Conservation (phyloP, 371 early-diverging fungal species). For the Blyttiomyces sp. region DNA sequence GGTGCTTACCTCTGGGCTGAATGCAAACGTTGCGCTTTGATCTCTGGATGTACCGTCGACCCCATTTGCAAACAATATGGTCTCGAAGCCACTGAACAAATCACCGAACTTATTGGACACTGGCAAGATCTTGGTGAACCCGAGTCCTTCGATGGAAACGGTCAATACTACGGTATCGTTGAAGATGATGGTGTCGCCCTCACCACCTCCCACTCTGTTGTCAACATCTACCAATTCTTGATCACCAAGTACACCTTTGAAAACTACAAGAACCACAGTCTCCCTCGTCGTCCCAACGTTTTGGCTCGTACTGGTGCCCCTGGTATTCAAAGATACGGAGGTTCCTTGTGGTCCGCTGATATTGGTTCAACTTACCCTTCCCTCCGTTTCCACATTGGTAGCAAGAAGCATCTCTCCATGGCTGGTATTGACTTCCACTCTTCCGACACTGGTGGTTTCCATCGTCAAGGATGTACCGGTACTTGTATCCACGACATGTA, state of each 20-base stretch:
- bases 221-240: slow-evolving; percentile 22
- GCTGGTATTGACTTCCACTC: no score
- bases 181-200: slow-evolving; percentile 9
- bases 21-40: slow-evolving; percentile 19
- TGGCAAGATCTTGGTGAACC: slow-evolving; percentile 24
- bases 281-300: background rate
- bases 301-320: slow-evolving; percentile 15
- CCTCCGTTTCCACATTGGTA: no score
- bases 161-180: slow-evolving; percentile 6
- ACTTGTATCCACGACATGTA: slow-evolving; percentile 3
- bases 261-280: slow-evolving; percentile 5
- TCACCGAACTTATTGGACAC: slow-evolving; percentile 10
- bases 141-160: slow-evolving; percentile 7
- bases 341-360: no score
- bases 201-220: slow-evolving; percentile 7
- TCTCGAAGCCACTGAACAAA: background rate
- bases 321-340: slow-evolving; percentile 21
- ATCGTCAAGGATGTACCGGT: slow-evolving; percentile 11
- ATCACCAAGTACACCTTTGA: slow-evolving; percentile 9
- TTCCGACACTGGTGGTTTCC: no score
- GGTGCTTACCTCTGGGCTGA: slow-evolving; percentile 3
- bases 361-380: no score
- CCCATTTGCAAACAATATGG: background rate
- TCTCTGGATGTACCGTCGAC: slow-evolving; percentile 6
- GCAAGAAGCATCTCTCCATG: no score